A percentile compares a stretch with the other conserved stretches of the same genome.
Evolutionary conservation across 1,139 yeast species (phyloP).

Genomic region (Yamadazyma triangularis): DNA sequence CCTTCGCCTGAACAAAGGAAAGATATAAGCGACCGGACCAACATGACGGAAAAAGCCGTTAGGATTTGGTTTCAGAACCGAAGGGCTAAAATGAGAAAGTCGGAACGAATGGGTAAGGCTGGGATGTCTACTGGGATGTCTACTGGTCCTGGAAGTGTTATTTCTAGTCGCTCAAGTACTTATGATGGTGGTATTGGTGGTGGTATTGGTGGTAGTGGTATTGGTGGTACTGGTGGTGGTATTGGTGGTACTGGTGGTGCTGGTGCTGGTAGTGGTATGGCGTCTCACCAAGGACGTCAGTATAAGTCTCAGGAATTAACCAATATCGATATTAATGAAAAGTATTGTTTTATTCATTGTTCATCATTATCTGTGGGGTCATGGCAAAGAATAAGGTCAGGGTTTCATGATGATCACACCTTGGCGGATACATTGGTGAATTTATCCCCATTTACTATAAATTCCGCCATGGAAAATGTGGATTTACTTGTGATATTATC

Average conservation of each 20-base stretch:
- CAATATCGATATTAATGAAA: slow-evolving; percentile 44
- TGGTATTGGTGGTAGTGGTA: neutral
- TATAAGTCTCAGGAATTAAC: no score
- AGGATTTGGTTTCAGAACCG: slow-evolving; percentile 95
- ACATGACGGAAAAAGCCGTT: slow-evolving; percentile 88
- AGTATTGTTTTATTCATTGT: slow-evolving; percentile 65
- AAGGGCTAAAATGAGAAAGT: slow-evolving; percentile 71
- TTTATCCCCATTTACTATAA: slow-evolving; percentile 61
- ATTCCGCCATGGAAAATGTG: slow-evolving; percentile 58
- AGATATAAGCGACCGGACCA: slow-evolving; percentile 67
- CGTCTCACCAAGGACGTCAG: no score
- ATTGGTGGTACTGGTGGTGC: slow-evolving; percentile 4
- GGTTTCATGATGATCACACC: slow-evolving; percentile 40
- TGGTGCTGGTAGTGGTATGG: no score
- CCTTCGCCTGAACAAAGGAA: slow-evolving; percentile 67
- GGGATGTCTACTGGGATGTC: slow-evolving; percentile 7
- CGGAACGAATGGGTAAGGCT: slow-evolving; percentile 39
- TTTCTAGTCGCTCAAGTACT: slow-evolving; percentile 21
- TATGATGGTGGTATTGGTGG: slow-evolving; percentile 11
- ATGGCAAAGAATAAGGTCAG: slow-evolving; percentile 74
- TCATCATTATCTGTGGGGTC: slow-evolving; percentile 66
- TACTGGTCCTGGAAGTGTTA: no score
- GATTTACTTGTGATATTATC: slow-evolving; percentile 66
- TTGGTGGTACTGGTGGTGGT: slow-evolving; percentile 3
- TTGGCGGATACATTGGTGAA: slow-evolving; percentile 48